Conservation (phyloP, 306 rosid species). For the Vicia faba region DNA sequence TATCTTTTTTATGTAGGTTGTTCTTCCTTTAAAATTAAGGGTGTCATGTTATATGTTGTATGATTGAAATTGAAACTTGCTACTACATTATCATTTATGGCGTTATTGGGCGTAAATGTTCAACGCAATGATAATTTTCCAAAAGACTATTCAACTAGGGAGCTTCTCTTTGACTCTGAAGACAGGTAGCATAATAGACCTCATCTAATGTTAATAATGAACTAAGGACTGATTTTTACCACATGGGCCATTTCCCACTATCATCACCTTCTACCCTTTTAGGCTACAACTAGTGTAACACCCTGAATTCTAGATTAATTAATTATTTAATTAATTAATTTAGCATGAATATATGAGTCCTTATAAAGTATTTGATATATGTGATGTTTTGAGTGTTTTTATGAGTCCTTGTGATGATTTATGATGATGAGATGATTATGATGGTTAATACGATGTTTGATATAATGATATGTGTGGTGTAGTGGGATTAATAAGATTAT, state of each 20-base stretch:
- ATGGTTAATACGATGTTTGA: no score
- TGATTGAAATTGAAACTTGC: conserved; percentile 23
- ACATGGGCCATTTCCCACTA: conserved; percentile 36
- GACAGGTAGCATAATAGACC: conserved; percentile 54
- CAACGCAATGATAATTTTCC: conserved; percentile 45
- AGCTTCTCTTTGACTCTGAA: conserved; percentile 41
- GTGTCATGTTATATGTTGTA: conserved; percentile 19
- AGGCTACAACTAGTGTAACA: conserved; percentile 46
- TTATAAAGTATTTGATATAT: no score
- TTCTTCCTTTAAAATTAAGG: conserved; percentile 35
- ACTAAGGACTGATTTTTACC: conserved; percentile 27
- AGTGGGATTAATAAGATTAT: no score
- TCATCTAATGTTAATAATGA: conserved; percentile 35
- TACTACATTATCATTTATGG: conserved; percentile 40
- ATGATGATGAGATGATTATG: no score
- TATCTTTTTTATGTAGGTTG: conserved; percentile 37
- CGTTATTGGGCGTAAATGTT: conserved; percentile 50
- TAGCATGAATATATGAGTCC: no score
- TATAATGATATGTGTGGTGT: no score
- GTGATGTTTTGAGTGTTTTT: no score
- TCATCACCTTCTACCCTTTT: conserved; percentile 38
- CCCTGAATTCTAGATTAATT: no score
- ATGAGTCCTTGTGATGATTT: no score
- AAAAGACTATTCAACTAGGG: conserved; percentile 38
- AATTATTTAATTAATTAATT: no score